phyloP scores from a whole-genome alignment of 164 flowering plant species.

The Houttuynia cordata region DNA sequence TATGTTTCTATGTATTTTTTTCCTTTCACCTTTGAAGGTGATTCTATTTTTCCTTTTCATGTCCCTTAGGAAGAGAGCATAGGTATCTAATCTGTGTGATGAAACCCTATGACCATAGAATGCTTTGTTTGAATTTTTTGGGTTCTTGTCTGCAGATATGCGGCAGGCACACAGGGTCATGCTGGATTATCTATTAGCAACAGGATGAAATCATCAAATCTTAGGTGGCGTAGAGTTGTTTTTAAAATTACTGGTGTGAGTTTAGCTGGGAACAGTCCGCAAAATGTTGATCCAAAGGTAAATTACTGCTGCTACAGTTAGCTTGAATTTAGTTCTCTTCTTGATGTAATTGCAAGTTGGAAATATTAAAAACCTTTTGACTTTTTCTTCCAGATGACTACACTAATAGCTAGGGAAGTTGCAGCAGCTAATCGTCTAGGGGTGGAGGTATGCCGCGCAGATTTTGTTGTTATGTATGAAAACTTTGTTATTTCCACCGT shows the following conservation, averaged over 20 bases:
- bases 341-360: background rate
- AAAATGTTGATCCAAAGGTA: slow-evolving; percentile 91
- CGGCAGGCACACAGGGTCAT: slow-evolving; percentile 23
- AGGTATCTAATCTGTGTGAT: too few relatives aligned
- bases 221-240: slow-evolving; percentile 86
- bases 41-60: too few relatives aligned
- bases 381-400: slow-evolving; percentile 38
- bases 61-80: too few relatives aligned
- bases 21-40: too few relatives aligned
- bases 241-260: slow-evolving; percentile 90
- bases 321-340: background rate
- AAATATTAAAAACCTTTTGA: background rate
- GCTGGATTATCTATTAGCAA: slow-evolving; percentile 29
- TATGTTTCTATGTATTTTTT: too few relatives aligned
- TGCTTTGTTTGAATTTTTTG: background rate
- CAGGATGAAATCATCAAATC: slow-evolving; percentile 50
- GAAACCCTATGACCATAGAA: background rate
- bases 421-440: slow-evolving; percentile 65
- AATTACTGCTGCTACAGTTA: slow-evolving; percentile 2
- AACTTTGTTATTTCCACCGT: background rate
- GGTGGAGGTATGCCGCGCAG: slow-evolving; percentile 48
- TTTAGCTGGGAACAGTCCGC: slow-evolving; percentile 57
- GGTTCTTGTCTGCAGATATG: slow-evolving; percentile 28
- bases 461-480: background rate
- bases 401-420: slow-evolving; percentile 82